Evolutionary conservation across 1,284 basidiomycete genomes (phyloP).

Genomic region (Naganishia cerealis): DNA sequence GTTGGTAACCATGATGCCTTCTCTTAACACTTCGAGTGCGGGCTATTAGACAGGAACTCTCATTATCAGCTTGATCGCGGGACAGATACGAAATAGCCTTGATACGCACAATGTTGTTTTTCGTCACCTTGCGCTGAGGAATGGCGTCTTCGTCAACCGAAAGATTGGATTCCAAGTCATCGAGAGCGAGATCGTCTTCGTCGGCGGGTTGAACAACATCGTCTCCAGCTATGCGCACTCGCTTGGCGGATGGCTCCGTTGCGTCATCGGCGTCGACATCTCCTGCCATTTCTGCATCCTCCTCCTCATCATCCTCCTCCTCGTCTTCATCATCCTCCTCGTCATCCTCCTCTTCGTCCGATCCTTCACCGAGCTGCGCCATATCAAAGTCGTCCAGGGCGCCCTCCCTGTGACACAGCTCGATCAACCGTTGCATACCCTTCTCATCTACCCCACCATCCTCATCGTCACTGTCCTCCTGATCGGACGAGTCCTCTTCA

Average conservation of each 20-base stretch:
- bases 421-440: constrained; percentile 36
- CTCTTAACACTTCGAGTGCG: constrained; percentile 76
- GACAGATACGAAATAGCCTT: constrained; percentile 28
- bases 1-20: constrained; percentile 72
- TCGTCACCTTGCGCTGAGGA: constrained; percentile 74
- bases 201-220: constrained; percentile 52
- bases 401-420: constrained; percentile 35
- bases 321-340: constrained; percentile 45
- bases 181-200: constrained; percentile 62
- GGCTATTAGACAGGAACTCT: constrained; percentile 56
- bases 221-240: constrained; percentile 14
- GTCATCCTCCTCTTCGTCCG: constrained; percentile 42
- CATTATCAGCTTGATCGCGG: constrained; percentile 14
- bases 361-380: constrained; percentile 36
- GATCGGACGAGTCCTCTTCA: constrained; percentile 33
- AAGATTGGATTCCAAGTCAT: constrained; percentile 65
- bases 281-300: constrained; percentile 35
- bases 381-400: constrained; percentile 35
- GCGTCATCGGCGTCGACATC: constrained; percentile 25
- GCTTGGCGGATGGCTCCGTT: constrained; percentile 1
- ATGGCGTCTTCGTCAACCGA: constrained; percentile 72
- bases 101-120: constrained; percentile 72
- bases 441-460: constrained; percentile 39
- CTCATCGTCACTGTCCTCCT: constrained; percentile 42
- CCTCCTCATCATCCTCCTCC: constrained; percentile 41